Base-by-base conservation (phyloP, 371 early-diverging fungal species). In the Rhizopus delemar region DNA sequence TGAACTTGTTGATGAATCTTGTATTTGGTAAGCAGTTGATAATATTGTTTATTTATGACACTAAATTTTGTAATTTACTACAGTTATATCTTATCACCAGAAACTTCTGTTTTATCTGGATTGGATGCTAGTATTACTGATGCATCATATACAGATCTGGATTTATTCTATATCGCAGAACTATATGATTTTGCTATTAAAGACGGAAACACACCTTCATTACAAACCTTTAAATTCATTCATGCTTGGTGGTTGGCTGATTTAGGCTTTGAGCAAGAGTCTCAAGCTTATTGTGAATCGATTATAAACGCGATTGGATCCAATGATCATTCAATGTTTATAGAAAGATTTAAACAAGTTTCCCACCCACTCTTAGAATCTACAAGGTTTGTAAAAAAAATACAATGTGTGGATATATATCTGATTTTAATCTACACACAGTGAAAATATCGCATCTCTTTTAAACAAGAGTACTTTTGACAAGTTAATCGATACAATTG, bases 171-270 rank as follows among this genome's bases (percentile, higher is more conserved):
- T 50, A 63, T 88, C 49, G 90, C 89, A 0, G 95, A 95, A 66
- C 70, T 94, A n/a, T 92, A 84, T 66, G 95, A 95, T 68, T 88
- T 86, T 72, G 84, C 86, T 8, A 71, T 82, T 31, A 75, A 79
- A 31, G 76, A 73, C 13, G 78, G 81, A 13, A 45, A 66, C 13
- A 57, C 73, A 38, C 74, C 70, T 6, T 59, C 83, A n/a, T 63
- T 94, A 46, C 95, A 94, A 66, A 86, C 87, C 0, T 93, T 90
- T 79, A 95, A 95, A 63, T 72, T 97, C 2, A 56, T 78, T 12
- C 85, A 90, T 60, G 94, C 94, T 15, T 89, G 87, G 88, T 84
- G 86, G 78, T 77, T 97, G 8, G 78, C 84, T 5, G 96, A 94
- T 49, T 69, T 83, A 50, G 94, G 95, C 8, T 81, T 85, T 56